Conservation (phyloP, 2,329 filamentous ascomycete species). For the Triangularia setosa region DNA sequence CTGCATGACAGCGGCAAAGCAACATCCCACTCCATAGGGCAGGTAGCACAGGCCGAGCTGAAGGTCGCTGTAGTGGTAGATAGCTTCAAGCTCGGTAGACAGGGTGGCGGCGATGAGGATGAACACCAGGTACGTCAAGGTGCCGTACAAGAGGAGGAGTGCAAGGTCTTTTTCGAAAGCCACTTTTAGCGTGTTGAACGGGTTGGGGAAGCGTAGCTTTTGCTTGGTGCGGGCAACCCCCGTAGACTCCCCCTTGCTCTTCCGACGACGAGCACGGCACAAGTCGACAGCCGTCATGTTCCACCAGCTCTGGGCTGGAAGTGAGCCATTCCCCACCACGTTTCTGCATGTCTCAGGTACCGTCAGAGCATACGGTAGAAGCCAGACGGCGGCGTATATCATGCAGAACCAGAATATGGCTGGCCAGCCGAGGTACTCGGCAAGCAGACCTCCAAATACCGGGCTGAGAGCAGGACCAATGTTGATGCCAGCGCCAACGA, state of each 20-base stretch:
- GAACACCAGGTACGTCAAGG: conserved; percentile 53
- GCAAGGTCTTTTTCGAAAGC: conserved; percentile 56
- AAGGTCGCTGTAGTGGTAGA: conserved; percentile 49
- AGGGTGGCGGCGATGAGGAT: conserved; percentile 52
- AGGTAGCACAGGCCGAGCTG: conserved; percentile 53
- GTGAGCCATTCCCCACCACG: conserved; percentile 61
- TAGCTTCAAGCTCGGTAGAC: conserved; percentile 47
- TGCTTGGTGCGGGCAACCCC: conserved; percentile 27
- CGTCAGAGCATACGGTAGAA: conserved; percentile 52
- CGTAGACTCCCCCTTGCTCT: background rate
- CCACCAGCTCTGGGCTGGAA: conserved; percentile 45
- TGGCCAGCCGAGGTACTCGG: conserved; percentile 63
- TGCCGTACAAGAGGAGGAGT: conserved; percentile 49
- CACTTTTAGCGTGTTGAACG: conserved; percentile 50
- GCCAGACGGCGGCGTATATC: conserved; percentile 48
- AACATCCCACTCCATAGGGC: conserved; percentile 50
- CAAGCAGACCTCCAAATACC: conserved; percentile 60
- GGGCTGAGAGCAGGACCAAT: conserved; percentile 54
- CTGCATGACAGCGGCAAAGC: conserved; percentile 45
- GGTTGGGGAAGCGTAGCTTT: conserved; percentile 53
- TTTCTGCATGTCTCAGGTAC: conserved; percentile 58
- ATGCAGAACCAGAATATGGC: conserved; percentile 67
- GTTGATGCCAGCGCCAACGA: conserved; percentile 57
- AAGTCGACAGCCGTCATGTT: conserved; percentile 56
- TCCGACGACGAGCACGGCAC: conserved; percentile 35